Base-by-base conservation (phyloP, 2,329 filamentous ascomycete species). In the Talaromyces sp. region DNA sequence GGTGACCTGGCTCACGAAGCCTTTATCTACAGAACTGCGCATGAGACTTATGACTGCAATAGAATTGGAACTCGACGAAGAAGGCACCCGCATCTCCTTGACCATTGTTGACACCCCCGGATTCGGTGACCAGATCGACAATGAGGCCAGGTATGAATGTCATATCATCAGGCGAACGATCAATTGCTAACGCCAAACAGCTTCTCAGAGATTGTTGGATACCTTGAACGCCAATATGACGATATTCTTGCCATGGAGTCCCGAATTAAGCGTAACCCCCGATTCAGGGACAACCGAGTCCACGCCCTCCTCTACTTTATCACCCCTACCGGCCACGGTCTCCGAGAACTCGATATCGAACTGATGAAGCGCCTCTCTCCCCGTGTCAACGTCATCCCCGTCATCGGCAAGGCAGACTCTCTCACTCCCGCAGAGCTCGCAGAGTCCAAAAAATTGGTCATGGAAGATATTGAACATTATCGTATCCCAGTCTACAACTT, bases 381-480 rank as follows among this genome's bases (percentile, higher is more conserved):
- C 69, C 93, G 95, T 78, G 94, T 96, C 82, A 99, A 99, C 80
- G 95, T 99, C 72, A 99, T 99, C 71, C 95, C 95, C 69, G 95
- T 99, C 74, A 97, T 99, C 78, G 95, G 95, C 77, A 97, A 97
- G 80, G 95, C 95, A 77, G 95, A 99, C 80, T 96, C 95, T 25
- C 89, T 99, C 69, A 99, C 95, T 65, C 95, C 95, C 45, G 90
- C 92, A 71, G 95, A 99, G 84, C 86, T 99, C 69, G 95, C 95
- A 71, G 95, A 99, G 82, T 98, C 94, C 72, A 99, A 99, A 89
- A 99, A 98, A 86, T 88, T 99, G 68, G 93, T 99, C 76, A 99
- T 99, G 95, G 95, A 99, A 85, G 95, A 99, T 78, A 99, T 99
- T 73, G 95, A 99, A 83, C 95, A 99, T 82, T 99, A 99, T 85